phyloP scores from a whole-genome alignment of 345 rosid species.

The Gossypium bickii region DNA sequence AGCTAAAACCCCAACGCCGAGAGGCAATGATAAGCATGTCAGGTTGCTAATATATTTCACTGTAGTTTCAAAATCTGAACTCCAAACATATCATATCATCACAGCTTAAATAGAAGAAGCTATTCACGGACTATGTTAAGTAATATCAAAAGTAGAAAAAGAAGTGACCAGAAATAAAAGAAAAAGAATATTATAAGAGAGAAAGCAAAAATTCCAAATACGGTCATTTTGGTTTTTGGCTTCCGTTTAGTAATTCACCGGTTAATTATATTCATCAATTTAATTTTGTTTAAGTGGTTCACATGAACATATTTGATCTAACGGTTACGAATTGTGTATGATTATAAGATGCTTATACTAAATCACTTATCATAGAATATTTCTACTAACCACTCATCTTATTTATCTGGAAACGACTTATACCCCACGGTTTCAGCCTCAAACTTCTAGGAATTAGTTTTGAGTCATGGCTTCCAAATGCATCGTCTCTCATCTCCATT shows the following conservation, averaged over 20 bases:
- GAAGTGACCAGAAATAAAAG: too few relatives aligned
- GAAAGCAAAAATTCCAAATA: too few relatives aligned
- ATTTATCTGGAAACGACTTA: slow-evolving; percentile 21
- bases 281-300: neutral
- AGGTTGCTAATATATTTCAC: neutral
- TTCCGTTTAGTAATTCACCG: neutral
- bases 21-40: too few relatives aligned
- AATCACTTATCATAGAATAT: neutral
- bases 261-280: neutral
- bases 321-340: neutral
- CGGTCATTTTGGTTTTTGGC: too few relatives aligned
- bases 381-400: slow-evolving; percentile 7
- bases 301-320: neutral
- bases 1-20: neutral
- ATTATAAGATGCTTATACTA: neutral
- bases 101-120: neutral
- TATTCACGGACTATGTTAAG: neutral
- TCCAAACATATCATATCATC: neutral
- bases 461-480: slow-evolving; percentile 49
- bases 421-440: slow-evolving; percentile 29
- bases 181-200: too few relatives aligned
- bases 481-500: slow-evolving; percentile 44
- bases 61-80: too few relatives aligned
- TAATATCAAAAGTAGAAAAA: too few relatives aligned
- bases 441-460: slow-evolving; percentile 20